Percentiles rank a stretch among this genome's conserved stretches.
Conservation (phyloP, 2,329 filamentous ascomycete species). For the Meredithiella fracta region DNA sequence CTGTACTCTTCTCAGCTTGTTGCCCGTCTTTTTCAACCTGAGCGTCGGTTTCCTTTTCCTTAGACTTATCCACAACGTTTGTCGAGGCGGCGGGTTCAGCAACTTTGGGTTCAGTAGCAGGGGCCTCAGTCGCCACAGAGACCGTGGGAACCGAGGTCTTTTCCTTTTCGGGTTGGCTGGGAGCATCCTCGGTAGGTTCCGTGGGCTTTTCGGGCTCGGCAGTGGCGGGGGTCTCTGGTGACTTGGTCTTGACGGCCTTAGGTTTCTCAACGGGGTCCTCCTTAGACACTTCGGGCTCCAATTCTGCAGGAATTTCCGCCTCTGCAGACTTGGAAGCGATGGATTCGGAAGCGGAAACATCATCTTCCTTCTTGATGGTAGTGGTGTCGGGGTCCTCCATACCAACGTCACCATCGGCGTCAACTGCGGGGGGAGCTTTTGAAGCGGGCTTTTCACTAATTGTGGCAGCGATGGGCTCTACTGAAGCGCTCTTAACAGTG, state of each 20-base stretch:
- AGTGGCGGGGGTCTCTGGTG: not conserved
- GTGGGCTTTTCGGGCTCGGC: not conserved
- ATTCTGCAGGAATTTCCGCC: not conserved
- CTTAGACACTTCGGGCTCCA: not conserved
- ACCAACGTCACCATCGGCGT: constrained; percentile 12
- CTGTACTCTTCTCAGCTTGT: not conserved
- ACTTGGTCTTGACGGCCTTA: not conserved
- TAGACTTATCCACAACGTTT: not conserved
- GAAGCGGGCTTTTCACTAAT: constrained; percentile 7
- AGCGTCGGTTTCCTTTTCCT: not conserved
- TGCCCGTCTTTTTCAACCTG: not conserved
- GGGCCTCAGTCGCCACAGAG: no score
- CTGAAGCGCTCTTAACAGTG: constrained; percentile 14
- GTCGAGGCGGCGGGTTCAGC: no score
- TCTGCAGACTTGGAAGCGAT: not conserved
- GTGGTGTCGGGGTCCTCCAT: constrained; percentile 8
- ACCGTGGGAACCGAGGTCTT: not conserved
- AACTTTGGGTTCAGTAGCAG: no score
- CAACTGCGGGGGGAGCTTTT: not conserved
- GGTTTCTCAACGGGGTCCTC: not conserved
- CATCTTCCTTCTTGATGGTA: constrained; percentile 8
- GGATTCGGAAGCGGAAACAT: constrained; percentile 3
- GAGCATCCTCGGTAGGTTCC: not conserved
- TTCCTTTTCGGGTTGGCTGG: not conserved
- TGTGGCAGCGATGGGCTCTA: not conserved